phyloP scores from a whole-genome alignment of 805 yeast genomes.

The Sugiyamaella valdiviana region DNA sequence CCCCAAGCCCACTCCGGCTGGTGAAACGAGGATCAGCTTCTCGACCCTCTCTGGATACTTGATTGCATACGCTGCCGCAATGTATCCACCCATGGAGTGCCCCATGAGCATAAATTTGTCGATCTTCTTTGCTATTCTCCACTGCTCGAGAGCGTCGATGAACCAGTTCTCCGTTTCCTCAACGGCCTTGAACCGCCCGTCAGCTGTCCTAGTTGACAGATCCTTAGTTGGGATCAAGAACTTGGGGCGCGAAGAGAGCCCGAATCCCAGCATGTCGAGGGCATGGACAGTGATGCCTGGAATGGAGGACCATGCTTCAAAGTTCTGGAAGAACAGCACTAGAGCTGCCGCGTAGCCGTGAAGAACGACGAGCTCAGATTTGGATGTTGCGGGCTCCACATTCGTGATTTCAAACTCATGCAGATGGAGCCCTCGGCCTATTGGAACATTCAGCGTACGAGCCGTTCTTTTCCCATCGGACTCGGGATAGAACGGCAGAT shows the following conservation, averaged over 20 bases:
- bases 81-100: slow-evolving; percentile 90
- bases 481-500: slow-evolving; percentile 45
- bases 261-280: slow-evolving; percentile 84
- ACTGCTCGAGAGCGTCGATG: slow-evolving; percentile 54
- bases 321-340: slow-evolving; percentile 71
- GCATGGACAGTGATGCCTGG: slow-evolving; percentile 71
- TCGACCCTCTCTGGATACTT: slow-evolving; percentile 54
- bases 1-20: slow-evolving; percentile 66
- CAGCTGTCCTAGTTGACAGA: slow-evolving; percentile 25
- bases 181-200: slow-evolving; percentile 27
- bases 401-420: slow-evolving; percentile 64
- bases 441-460: slow-evolving; percentile 40
- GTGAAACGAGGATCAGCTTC: slow-evolving; percentile 71
- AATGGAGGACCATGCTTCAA: slow-evolving; percentile 39
- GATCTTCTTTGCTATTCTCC: slow-evolving; percentile 51
- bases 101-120: slow-evolving; percentile 58
- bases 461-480: slow-evolving; percentile 28
- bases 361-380: slow-evolving; percentile 52
- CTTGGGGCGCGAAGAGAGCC: slow-evolving; percentile 68
- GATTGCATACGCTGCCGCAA: slow-evolving; percentile 62
- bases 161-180: slow-evolving; percentile 55
- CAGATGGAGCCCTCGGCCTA: slow-evolving; percentile 47
- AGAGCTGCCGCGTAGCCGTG: slow-evolving; percentile 95
- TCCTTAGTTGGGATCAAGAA: slow-evolving; percentile 36
- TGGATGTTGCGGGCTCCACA: slow-evolving; percentile 4